These are phyloP conservation scores for Pseudopediastrum boryanum DNA, from an alignment of 139 green algal genomes.

Conservation along the genomic window DNA sequence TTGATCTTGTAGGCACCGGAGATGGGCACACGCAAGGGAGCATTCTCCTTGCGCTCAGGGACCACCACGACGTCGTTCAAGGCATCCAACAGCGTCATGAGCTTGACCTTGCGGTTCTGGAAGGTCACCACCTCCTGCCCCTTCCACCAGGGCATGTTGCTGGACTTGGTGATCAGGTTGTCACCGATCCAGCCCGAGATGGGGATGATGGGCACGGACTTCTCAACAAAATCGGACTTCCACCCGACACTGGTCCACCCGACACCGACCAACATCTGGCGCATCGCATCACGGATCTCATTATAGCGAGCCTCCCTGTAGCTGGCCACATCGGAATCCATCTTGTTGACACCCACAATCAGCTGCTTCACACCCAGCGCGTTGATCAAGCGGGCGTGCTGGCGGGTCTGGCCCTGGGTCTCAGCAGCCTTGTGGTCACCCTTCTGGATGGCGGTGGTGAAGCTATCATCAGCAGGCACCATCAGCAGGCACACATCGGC, in stretches of 20 bases:
- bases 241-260: too few relatives aligned
- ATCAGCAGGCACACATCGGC: constrained; percentile 92
- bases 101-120: constrained; percentile 45
- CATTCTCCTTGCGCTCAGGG: constrained; percentile 87
- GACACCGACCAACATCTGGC: constrained; percentile 83
- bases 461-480: constrained; percentile 90
- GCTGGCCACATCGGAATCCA: constrained; percentile 92
- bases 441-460: constrained; percentile 98
- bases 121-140: constrained; percentile 77
- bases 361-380: constrained; percentile 98
- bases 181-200: constrained; percentile 99
- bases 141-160: constrained; percentile 96
- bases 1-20: constrained; percentile 99
- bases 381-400: constrained; percentile 98
- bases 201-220: constrained; percentile 92
- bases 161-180: constrained; percentile 97
- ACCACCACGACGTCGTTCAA: constrained; percentile 85
- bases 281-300: constrained; percentile 98
- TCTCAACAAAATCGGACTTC: constrained; percentile 86
- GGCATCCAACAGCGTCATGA: constrained; percentile 86
- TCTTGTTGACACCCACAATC: constrained; percentile 96
- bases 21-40: constrained; percentile 91
- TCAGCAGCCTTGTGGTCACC: constrained; percentile 95
- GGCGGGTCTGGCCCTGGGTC: constrained; percentile 98
- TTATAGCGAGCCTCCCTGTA: constrained; percentile 96